Conservation (phyloP, 169 alveolate genomes). For the Babesia divergens region DNA sequence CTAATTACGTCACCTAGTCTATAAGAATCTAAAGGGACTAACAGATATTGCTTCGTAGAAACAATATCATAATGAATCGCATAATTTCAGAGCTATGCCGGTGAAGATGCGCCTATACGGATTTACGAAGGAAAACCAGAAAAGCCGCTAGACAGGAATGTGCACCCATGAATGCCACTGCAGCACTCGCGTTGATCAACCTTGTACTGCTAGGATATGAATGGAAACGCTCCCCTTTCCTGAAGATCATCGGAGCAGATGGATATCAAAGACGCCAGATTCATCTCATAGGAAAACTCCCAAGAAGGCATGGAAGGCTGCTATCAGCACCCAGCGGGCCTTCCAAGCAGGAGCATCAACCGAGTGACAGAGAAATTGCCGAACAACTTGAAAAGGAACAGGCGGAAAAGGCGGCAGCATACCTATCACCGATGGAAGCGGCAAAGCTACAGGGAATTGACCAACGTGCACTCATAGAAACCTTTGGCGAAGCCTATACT, state of each 20-base stretch:
- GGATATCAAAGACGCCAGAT: background rate
- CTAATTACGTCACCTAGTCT: too few species aligned
- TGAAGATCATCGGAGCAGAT: background rate
- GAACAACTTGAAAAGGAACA: conserved; percentile 17
- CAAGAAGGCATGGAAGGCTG: background rate
- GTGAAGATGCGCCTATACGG: too few species aligned
- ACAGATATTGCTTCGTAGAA: too few species aligned
- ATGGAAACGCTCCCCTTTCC: background rate
- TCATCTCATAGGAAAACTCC: background rate
- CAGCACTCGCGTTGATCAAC: background rate
- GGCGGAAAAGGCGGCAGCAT: conserved; percentile 15
- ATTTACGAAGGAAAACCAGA: too few species aligned
- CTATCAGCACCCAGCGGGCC: background rate
- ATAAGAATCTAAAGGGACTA: too few species aligned
- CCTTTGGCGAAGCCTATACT: conserved; percentile 48
- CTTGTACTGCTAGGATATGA: background rate
- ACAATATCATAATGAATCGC: too few species aligned
- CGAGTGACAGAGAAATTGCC: conserved; percentile 22
- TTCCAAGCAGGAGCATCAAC: background rate
- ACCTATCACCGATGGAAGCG: conserved; percentile 48
- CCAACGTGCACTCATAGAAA: conserved; percentile 10
- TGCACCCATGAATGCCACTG: background rate
- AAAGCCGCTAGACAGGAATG: too few species aligned
- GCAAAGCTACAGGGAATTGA: conserved; percentile 14
- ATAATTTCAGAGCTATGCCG: too few species aligned